These are phyloP conservation scores for Aegle marmelos DNA, from an alignment of 345 rosid species.

Conservation along the genomic window DNA sequence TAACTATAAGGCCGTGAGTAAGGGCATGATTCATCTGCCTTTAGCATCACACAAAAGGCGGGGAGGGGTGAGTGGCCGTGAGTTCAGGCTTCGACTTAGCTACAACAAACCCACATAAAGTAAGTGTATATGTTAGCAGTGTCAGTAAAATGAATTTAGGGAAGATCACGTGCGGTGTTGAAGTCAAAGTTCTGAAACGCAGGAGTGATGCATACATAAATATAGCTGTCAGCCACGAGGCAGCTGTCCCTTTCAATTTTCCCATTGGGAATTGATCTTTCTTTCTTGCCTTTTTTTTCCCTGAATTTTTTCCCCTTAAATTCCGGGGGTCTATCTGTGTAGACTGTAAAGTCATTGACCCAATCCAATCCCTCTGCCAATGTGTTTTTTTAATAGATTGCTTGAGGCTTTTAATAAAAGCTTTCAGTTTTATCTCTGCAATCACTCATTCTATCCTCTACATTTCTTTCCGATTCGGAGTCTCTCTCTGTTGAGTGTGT, in stretches of 20 bases:
- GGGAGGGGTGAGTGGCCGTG: too few relatives aligned
- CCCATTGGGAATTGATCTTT: slow-evolving; percentile 44
- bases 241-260: slow-evolving; percentile 34
- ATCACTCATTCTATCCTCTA: background rate
- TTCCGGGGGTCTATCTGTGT: slow-evolving; percentile 33
- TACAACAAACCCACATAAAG: too few relatives aligned
- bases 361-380: background rate
- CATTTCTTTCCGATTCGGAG: background rate
- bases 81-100: too few relatives aligned
- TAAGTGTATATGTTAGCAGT: too few relatives aligned
- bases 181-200: background rate
- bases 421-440: background rate
- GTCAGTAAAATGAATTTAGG: background rate
- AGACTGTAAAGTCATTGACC: background rate
- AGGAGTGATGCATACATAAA: background rate
- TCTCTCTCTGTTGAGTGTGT: too few relatives aligned
- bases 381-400: background rate
- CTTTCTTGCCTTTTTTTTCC: background rate
- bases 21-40: too few relatives aligned
- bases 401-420: background rate
- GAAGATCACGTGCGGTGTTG: background rate
- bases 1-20: too few relatives aligned
- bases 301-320: slow-evolving; percentile 27
- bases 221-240: slow-evolving; percentile 58
- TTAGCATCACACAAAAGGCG: too few relatives aligned